phyloP scores from a whole-genome alignment of 176 grass and related monocot species.

The Oryza brachyantha region DNA sequence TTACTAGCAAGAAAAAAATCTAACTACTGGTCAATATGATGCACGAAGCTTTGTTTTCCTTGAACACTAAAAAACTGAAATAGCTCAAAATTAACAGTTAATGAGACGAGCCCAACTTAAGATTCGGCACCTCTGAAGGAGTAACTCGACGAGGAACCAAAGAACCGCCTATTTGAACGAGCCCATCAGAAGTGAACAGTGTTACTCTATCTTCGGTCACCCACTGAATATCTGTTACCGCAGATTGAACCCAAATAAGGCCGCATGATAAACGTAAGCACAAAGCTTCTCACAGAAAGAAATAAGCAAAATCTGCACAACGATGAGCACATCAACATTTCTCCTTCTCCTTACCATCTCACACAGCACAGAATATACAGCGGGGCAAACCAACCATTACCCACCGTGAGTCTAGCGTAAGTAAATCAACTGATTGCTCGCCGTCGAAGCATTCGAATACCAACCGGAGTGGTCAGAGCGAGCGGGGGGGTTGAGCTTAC shows the following conservation, averaged over 20 bases:
- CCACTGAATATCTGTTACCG: slow-evolving; percentile 72
- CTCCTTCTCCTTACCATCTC: not conserved
- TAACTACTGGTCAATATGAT: not conserved
- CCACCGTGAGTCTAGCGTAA: not conserved
- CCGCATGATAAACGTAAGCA: not conserved
- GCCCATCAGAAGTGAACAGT: slow-evolving; percentile 88
- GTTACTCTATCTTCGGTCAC: slow-evolving; percentile 75
- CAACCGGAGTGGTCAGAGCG: not conserved
- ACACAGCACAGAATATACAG: not conserved
- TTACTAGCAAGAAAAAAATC: not conserved
- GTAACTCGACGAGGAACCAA: slow-evolving; percentile 62
- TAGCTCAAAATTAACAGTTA: not conserved
- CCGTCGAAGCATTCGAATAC: not conserved
- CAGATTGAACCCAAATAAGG: slow-evolving; percentile 17
- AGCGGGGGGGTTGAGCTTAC: not conserved
- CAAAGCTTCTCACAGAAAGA: not conserved
- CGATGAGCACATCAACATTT: not conserved
- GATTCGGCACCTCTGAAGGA: slow-evolving; percentile 49
- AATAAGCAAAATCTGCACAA: not conserved
- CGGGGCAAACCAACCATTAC: not conserved
- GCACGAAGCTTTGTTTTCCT: not conserved
- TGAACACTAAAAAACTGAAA: not conserved
- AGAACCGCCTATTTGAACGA: slow-evolving; percentile 84
- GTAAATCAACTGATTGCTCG: not conserved
- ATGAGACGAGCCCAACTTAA: not conserved